Conservation (phyloP, 208 protist species). For the Trypanosoma platydactyli region DNA sequence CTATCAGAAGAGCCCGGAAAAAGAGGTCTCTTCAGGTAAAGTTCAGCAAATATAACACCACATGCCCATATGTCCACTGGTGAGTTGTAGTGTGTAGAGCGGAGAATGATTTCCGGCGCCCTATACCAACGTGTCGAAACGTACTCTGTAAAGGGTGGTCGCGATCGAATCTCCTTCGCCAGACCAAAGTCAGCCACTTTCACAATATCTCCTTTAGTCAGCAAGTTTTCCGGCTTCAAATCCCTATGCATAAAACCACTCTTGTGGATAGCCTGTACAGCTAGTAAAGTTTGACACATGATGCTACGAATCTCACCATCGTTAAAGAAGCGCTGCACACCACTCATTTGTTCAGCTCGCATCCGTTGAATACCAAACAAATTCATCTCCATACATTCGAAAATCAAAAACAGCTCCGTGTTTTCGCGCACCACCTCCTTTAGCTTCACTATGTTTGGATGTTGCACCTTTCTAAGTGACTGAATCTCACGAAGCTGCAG, state of each 20-base stretch:
- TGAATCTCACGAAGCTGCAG: constrained; percentile 96
- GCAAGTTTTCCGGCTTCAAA: constrained; percentile 94
- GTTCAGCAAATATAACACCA: constrained; percentile 96
- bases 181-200: constrained; percentile 98
- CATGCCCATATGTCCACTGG: constrained; percentile 98
- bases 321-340: constrained; percentile 83
- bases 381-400: constrained; percentile 97
- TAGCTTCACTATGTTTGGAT: constrained; percentile 97
- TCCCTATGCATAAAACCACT: constrained; percentile 94
- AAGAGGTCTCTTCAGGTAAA: constrained; percentile 92
- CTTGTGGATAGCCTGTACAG: constrained; percentile 90
- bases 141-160: constrained; percentile 97
- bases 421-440: constrained; percentile 98
- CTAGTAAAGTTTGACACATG: constrained; percentile 90
- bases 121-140: constrained; percentile 98
- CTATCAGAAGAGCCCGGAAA: constrained; percentile 95
- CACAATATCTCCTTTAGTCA: constrained; percentile 85
- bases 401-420: constrained; percentile 97
- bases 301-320: constrained; percentile 95
- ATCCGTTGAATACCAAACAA: constrained; percentile 96
- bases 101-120: constrained; percentile 97
- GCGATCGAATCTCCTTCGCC: constrained; percentile 95
- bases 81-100: constrained; percentile 96
- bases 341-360: constrained; percentile 74
- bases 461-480: constrained; percentile 94